Evolutionary conservation across 805 yeast genomes (phyloP).

Genomic region (Torulaspora microellipsoides): DNA sequence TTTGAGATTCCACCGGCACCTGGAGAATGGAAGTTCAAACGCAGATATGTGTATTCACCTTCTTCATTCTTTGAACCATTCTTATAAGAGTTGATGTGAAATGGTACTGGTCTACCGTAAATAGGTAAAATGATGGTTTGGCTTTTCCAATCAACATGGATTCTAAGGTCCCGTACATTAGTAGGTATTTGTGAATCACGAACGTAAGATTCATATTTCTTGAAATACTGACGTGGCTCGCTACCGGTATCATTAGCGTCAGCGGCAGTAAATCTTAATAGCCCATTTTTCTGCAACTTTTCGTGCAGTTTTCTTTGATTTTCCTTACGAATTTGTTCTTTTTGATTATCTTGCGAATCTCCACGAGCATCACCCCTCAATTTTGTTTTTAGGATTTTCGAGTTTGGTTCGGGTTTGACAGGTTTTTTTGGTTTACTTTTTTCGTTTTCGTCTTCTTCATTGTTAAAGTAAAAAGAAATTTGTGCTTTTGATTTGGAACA

Average conservation of each 20-base stretch:
- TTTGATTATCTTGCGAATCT: constrained; percentile 66
- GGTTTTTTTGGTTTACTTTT: constrained; percentile 41
- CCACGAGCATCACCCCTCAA: constrained; percentile 67
- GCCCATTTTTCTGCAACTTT: constrained; percentile 81
- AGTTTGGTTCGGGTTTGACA: constrained; percentile 37
- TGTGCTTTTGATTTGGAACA: constrained; percentile 69
- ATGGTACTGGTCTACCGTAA: constrained; percentile 95
- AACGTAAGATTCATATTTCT: constrained; percentile 88
- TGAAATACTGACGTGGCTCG: constrained; percentile 57
- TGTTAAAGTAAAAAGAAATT: constrained; percentile 78
- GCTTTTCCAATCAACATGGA: constrained; percentile 80
- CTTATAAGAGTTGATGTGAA: constrained; percentile 90
- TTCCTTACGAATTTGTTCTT: constrained; percentile 73
- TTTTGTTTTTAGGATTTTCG: constrained; percentile 73
- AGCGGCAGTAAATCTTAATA: constrained; percentile 73
- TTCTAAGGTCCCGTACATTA: constrained; percentile 73
- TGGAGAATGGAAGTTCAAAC: constrained; percentile 90
- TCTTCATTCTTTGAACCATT: constrained; percentile 95
- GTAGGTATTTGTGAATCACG: constrained; percentile 89
- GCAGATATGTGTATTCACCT: constrained; percentile 86
- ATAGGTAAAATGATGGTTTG: constrained; percentile 90
- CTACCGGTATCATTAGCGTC: constrained; percentile 58
- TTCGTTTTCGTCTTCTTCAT: constrained; percentile 47
- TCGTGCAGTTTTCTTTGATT: constrained; percentile 81
- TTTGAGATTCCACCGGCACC: constrained; percentile 71